A percentile compares a stretch with the other conserved stretches of the same genome.
These are phyloP conservation scores for Macrolepiota albuminosa DNA, from an alignment of 768 basidiomycete genomes.

Conservation along the genomic window DNA sequence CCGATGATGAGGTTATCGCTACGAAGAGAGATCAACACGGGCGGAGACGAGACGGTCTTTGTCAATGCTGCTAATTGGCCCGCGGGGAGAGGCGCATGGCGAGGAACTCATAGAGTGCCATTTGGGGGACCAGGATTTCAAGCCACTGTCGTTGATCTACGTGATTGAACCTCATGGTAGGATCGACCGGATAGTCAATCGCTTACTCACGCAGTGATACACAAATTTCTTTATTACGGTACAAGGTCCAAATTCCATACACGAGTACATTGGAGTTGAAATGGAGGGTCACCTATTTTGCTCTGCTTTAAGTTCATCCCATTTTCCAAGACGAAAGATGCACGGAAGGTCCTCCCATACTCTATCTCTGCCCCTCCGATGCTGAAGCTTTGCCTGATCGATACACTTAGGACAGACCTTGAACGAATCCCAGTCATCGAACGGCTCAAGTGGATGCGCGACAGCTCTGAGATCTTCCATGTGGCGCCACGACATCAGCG, in stretches of 20 bases:
- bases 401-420: conserved; percentile 29
- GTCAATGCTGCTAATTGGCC: conserved; percentile 42
- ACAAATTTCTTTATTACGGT: not conserved
- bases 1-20: not conserved
- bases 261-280: not conserved
- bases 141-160: conserved; percentile 34
- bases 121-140: conserved; percentile 37
- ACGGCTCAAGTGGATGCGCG: conserved; percentile 35
- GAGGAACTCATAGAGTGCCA: conserved; percentile 14
- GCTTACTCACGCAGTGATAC: not conserved
- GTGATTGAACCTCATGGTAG: conserved; percentile 17
- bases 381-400: conserved; percentile 22
- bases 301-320: conserved; percentile 32
- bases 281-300: conserved; percentile 23
- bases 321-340: conserved; percentile 32
- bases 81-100: conserved; percentile 20
- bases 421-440: conserved; percentile 27
- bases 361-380: conserved; percentile 29
- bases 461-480: conserved; percentile 29
- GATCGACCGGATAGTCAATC: not conserved
- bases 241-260: not conserved
- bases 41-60: conserved; percentile 30
- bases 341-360: conserved; percentile 32
- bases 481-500: conserved; percentile 22
- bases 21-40: not conserved